Conservation (phyloP, 2,329 filamentous ascomycete genomes). For the Aureobasidium zeae region DNA sequence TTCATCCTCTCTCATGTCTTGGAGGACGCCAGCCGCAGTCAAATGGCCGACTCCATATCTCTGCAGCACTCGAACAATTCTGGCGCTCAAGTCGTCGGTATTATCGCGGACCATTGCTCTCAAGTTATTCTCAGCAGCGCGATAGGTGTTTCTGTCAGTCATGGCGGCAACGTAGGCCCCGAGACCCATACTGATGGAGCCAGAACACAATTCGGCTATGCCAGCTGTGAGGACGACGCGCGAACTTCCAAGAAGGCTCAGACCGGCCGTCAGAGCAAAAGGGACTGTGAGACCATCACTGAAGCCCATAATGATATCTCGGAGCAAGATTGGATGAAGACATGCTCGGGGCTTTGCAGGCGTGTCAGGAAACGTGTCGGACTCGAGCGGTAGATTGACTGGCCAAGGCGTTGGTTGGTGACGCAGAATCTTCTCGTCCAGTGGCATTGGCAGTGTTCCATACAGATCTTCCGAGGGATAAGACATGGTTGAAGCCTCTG, state of each 20-base stretch:
- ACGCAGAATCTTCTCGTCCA: too few relatives aligned
- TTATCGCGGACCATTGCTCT: constrained; percentile 35
- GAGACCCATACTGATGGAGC: constrained; percentile 68
- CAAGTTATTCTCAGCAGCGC: constrained; percentile 42
- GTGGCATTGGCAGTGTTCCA: too few relatives aligned
- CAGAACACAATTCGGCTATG: constrained; percentile 64
- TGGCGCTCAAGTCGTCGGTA: constrained; percentile 33
- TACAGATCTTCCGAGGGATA: too few relatives aligned
- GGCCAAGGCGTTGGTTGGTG: too few relatives aligned
- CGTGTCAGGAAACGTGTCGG: too few relatives aligned
- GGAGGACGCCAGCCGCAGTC: neutral
- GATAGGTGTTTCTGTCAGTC: constrained; percentile 45
- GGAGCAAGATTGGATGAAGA: too few relatives aligned
- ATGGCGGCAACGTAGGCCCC: constrained; percentile 62
- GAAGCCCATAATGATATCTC: constrained; percentile 65
- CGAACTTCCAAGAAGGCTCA: constrained; percentile 41
- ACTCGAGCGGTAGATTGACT: too few relatives aligned
- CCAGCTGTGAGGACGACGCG: constrained; percentile 47
- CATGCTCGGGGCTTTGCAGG: too few relatives aligned
- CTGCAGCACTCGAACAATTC: neutral
- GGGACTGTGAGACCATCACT: constrained; percentile 70
- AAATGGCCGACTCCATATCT: neutral
- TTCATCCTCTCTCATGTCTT: neutral
- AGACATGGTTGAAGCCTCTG: too few relatives aligned
- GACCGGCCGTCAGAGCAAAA: too few relatives aligned